A percentile compares a stretch with the other conserved stretches of the same genome.
These are phyloP conservation scores for Russula vinacea DNA, from an alignment of 768 basidiomycete genomes.

Conservation along the genomic window DNA sequence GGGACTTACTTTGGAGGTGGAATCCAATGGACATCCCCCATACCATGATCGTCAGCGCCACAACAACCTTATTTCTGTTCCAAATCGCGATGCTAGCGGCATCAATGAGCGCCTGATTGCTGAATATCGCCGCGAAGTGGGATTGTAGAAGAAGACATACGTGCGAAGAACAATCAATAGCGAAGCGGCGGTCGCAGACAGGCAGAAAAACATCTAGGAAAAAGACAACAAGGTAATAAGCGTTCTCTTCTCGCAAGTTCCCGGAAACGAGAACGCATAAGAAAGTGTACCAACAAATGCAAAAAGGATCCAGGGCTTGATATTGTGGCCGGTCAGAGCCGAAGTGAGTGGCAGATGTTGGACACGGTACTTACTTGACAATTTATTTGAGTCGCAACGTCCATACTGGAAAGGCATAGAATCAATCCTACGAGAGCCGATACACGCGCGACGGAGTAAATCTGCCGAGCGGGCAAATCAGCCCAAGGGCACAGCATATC, in stretches of 20 bases:
- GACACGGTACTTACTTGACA: neutral
- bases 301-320: neutral
- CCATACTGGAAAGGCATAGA: neutral
- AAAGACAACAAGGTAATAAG: neutral
- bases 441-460: neutral
- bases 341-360: neutral
- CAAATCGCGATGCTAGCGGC: constrained; percentile 7
- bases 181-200: neutral
- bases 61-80: neutral
- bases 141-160: neutral
- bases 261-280: neutral
- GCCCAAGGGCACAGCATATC: neutral
- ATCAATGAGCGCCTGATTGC: neutral
- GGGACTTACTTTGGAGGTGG: constrained; percentile 3
- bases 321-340: neutral
- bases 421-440: neutral
- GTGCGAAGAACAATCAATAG: constrained; percentile 10
- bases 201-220: neutral
- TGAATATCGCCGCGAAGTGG: neutral
- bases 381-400: neutral
- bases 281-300: neutral
- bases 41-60: neutral
- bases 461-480: neutral
- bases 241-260: neutral
- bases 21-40: neutral